Conservation (phyloP, 805 yeast genomes). For the Yamadazyma kitorensis region DNA sequence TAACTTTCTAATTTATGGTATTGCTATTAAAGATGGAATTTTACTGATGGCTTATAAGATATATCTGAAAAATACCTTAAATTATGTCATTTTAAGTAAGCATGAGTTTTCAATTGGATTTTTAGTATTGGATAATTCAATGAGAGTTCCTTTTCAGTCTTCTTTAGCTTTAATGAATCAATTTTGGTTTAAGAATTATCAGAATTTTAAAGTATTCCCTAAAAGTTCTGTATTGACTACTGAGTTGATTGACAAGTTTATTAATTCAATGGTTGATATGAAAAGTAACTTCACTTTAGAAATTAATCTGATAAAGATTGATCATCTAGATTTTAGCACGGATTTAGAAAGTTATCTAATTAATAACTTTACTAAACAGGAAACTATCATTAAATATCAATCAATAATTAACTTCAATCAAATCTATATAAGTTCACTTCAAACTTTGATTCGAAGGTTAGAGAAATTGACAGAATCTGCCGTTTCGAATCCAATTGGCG, state of each 20-base stretch:
- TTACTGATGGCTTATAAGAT: conserved; percentile 22
- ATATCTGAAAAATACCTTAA: conserved; percentile 24
- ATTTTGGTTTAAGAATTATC: conserved; percentile 20
- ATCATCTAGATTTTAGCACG: not conserved
- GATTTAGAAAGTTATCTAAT: conserved; percentile 6
- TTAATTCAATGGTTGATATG: conserved; percentile 15
- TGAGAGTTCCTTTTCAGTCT: conserved; percentile 11
- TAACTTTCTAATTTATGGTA: conserved; percentile 24
- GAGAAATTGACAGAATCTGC: not conserved
- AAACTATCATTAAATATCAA: conserved; percentile 19
- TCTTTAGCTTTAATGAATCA: conserved; percentile 21
- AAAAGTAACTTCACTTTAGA: conserved; percentile 5
- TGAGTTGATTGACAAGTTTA: conserved; percentile 12
- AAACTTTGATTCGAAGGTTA: conserved; percentile 5
- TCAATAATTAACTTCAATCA: conserved; percentile 20
- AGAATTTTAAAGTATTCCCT: conserved; percentile 20
- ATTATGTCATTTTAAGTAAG: conserved; percentile 25
- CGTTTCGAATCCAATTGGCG: too few species aligned
- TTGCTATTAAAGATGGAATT: conserved; percentile 18
- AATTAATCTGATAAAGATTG: conserved; percentile 1
- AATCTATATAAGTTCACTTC: conserved; percentile 14
- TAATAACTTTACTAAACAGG: conserved; percentile 18
- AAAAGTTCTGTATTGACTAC: conserved; percentile 4
- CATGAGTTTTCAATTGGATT: conserved; percentile 25
- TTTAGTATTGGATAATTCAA: conserved; percentile 12